Percentiles rank a stretch among this genome's conserved stretches.
Evolutionary conservation across 148 eudicot genomes (phyloP).

Genomic region (Diospyros kaki): DNA sequence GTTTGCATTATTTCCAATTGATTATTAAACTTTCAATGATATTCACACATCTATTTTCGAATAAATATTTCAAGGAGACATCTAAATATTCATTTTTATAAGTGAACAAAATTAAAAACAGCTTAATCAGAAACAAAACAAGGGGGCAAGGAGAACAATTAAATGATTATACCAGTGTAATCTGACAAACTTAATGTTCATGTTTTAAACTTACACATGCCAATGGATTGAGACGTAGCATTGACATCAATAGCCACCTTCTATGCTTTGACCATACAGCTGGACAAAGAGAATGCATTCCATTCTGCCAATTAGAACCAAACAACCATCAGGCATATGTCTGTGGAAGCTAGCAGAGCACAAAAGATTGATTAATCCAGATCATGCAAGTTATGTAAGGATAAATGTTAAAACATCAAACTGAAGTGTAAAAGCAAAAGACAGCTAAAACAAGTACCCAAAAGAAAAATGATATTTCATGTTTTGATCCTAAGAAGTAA

Average conservation of each 20-base stretch:
- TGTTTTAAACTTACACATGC: slow-evolving; percentile 68
- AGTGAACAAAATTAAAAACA: background rate
- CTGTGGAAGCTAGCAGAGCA: background rate
- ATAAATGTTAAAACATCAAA: background rate
- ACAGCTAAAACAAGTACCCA: background rate
- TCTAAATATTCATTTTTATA: background rate
- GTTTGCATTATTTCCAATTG: background rate
- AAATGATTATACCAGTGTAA: background rate
- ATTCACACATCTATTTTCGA: background rate
- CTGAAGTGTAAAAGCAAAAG: background rate
- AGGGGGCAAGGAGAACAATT: background rate
- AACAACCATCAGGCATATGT: slow-evolving; percentile 4
- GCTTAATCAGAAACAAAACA: background rate
- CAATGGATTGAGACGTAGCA: slow-evolving; percentile 91
- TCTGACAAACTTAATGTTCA: background rate
- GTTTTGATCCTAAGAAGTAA: too few relatives aligned
- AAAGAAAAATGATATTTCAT: too few relatives aligned
- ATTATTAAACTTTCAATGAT: background rate
- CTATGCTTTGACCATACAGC: slow-evolving; percentile 98
- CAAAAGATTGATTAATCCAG: background rate
- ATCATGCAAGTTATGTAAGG: slow-evolving; percentile 1
- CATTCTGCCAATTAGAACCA: slow-evolving; percentile 48
- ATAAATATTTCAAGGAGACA: background rate
- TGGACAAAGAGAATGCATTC: slow-evolving; percentile 93
- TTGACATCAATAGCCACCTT: slow-evolving; percentile 98